A percentile compares a stretch with the other conserved stretches of the same genome.
Evolutionary conservation across 306 rosid species (phyloP).

Genomic region (Chamaecrista fasciculata): DNA sequence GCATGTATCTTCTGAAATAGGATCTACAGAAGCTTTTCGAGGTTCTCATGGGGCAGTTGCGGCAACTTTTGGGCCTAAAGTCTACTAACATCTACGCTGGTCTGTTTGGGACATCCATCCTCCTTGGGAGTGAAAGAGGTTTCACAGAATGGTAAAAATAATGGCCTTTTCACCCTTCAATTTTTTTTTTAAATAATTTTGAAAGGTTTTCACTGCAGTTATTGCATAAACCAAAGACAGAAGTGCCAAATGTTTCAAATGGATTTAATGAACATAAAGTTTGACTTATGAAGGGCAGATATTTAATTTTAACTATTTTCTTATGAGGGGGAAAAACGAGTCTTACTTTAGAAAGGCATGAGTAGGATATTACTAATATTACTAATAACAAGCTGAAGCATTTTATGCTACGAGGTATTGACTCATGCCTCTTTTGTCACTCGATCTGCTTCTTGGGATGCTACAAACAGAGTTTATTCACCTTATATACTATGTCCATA

Average conservation of each 20-base stretch:
- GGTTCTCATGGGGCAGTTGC: constrained; percentile 85
- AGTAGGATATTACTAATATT: constrained; percentile 13
- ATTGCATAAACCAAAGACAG: neutral
- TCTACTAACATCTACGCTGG: constrained; percentile 61
- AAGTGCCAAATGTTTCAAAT: constrained; percentile 13
- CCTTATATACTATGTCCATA: neutral
- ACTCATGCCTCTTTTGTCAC: neutral
- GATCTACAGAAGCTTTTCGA: constrained; percentile 71
- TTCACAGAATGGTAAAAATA: constrained; percentile 77
- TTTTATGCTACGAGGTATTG: neutral
- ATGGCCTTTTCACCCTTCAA: constrained; percentile 6
- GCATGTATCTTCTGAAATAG: constrained; percentile 55
- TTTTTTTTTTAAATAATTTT: constrained; percentile 4
- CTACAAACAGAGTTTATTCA: neutral
- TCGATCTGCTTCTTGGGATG: constrained; percentile 10
- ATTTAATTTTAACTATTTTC: constrained; percentile 22
- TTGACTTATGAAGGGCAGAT: constrained; percentile 12
- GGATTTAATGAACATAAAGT: neutral
- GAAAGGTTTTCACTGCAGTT: neutral
- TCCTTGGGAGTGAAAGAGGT: constrained; percentile 83
- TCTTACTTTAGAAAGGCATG: neutral
- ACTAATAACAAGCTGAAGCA: neutral
- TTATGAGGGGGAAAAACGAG: too few relatives aligned
- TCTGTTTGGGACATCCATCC: constrained; percentile 59
- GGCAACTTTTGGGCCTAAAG: constrained; percentile 92